A percentile compares a stretch with the other conserved stretches of the same genome.
Conservation (phyloP, 139 green algal genomes). For the Coelastrella sp. region DNA sequence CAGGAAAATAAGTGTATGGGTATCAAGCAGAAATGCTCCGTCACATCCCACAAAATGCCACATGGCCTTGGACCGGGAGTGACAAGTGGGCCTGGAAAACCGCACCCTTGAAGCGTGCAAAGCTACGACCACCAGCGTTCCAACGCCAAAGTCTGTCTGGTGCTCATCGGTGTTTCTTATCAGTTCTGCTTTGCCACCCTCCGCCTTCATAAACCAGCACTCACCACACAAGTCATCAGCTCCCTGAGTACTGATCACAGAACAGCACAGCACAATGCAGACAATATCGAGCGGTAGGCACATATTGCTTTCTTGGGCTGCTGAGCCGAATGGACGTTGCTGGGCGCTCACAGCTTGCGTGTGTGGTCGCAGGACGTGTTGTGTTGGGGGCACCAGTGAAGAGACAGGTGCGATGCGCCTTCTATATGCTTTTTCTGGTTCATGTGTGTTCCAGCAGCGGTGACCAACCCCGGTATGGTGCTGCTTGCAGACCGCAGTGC, state of each 20-base stretch:
- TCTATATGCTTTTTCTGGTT: neutral
- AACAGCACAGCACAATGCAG: neutral
- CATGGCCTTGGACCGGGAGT: no score
- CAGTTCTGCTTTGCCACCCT: neutral
- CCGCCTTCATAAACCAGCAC: neutral
- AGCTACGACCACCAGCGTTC: no score
- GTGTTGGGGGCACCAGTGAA: neutral
- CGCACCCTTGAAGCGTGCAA: no score
- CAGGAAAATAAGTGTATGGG: no score
- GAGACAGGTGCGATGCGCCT: neutral
- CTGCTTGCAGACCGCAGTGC: conserved; percentile 16
- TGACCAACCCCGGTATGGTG: neutral
- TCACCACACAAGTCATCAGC: neutral
- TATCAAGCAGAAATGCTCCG: no score
- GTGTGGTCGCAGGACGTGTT: conserved; percentile 16
- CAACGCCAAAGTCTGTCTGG: no score
- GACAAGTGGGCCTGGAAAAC: no score
- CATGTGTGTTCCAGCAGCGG: neutral
- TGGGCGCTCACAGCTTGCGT: neutral
- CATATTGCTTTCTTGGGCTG: neutral
- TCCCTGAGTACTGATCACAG: neutral
- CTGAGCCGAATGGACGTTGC: neutral
- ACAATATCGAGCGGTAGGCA: neutral
- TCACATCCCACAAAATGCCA: no score
- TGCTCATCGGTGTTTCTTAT: no score